Base-by-base conservation (phyloP, 176 grass and related monocot species). In the Lolium perenne region DNA sequence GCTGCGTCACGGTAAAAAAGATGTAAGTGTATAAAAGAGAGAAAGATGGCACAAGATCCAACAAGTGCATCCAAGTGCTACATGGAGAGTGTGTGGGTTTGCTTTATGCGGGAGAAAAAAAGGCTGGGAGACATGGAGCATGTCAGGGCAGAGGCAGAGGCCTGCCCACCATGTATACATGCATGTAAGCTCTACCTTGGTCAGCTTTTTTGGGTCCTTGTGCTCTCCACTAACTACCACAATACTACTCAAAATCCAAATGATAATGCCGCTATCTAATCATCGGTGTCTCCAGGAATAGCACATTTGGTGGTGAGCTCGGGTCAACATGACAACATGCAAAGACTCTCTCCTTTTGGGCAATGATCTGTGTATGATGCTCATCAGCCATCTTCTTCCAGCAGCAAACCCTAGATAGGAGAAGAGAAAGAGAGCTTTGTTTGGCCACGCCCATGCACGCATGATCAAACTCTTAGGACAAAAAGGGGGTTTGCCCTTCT, bases 311-410 rank as follows among this genome's bases (percentile, higher is more conserved):
- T 74, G 23, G 23, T 71, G 76, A 66, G 51, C 7, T 76, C 20
- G 77, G 25, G 17, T 13, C 66, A 43, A 51, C 13, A 35, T 66
- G 63, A 26, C 66, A 43, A 51, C 13, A 35, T 66, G 63, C 63
- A 87, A 82, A 90, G 73, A 38, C 22, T 12, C 71, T 53, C 84
- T 81, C 76, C 84, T 90, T 91, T 91, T 83, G 84, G n/a, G 76
- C 89, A 91, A 91, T 89, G 90, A 97, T 93, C 87, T 70, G 76
- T 91, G 87, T 32, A 90, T 90, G 71, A 88, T 94, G 90, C 82
- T 90, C 71, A 47, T 78, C 87, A 87, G 88, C 54, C 80, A 67
- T 47, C 71, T 87, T 81, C 40, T 62, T 29, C 61, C 71, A 70
- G 61, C 12, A n/a, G 32, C 16, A 32, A 26, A n/a, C 20, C 6